These are phyloP conservation scores for Toxicodendron radicans DNA, from an alignment of 345 rosid genomes.

Conservation along the genomic window DNA sequence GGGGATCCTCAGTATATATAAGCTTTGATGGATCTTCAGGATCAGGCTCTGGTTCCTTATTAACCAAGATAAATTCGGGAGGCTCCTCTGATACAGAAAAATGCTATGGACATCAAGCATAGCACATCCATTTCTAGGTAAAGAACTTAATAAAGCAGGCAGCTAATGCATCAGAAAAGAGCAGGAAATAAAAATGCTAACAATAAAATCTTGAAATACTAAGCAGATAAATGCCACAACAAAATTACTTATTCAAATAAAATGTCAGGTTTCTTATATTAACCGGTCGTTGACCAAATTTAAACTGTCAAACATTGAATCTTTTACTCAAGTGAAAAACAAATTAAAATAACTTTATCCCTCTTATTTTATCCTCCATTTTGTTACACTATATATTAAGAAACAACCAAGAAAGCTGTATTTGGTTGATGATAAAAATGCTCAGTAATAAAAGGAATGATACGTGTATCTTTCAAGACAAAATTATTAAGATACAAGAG, in stretches of 20 bases:
- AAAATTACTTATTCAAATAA: not conserved
- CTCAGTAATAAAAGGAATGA: not conserved
- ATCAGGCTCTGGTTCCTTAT: conserved; percentile 87
- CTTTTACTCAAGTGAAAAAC: not conserved
- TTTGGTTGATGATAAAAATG: not conserved
- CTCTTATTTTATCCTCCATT: not conserved
- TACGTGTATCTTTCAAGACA: not conserved
- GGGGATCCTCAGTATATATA: conserved; percentile 68
- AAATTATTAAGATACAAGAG: not conserved
- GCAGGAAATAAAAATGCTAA: not conserved
- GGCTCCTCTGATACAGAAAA: conserved; percentile 57
- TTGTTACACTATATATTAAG: not conserved
- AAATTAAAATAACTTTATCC: not conserved
- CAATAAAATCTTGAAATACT: not conserved
- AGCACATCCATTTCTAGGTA: conserved; percentile 4
- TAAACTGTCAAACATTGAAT: not conserved
- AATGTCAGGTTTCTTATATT: not conserved
- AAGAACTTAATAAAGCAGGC: conserved; percentile 7
- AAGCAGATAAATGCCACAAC: not conserved
- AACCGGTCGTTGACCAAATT: not conserved
- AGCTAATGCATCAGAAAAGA: not conserved
- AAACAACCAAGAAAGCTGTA: not conserved
- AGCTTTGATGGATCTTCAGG: conserved; percentile 81
- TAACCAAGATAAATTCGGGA: conserved; percentile 75
- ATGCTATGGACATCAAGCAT: conserved; percentile 13